Conservation (phyloP, 306 rosid species). For the Parietaria judaica region DNA sequence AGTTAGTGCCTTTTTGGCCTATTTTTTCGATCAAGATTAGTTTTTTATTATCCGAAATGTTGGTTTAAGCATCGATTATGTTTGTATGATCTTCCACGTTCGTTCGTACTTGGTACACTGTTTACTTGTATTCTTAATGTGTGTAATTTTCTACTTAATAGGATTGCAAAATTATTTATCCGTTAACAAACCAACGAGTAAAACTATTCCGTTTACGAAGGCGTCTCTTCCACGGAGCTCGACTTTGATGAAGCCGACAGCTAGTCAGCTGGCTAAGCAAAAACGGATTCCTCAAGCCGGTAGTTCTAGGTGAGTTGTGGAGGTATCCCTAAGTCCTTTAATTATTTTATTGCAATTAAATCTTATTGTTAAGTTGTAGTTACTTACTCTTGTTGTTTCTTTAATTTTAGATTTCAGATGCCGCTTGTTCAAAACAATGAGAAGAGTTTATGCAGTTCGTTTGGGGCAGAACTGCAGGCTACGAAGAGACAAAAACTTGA, state of each 20-base stretch:
- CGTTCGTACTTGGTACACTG: not conserved
- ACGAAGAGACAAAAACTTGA: conserved; percentile 88
- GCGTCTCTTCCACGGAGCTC: conserved; percentile 41
- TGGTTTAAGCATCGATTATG: no score
- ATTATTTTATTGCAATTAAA: no score
- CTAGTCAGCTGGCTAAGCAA: conserved; percentile 91
- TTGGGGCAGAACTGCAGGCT: conserved; percentile 69
- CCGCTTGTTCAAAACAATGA: conserved; percentile 39
- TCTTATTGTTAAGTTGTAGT: no score
- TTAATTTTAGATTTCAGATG: conserved; percentile 51
- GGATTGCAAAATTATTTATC: conserved; percentile 39
- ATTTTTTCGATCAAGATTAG: not conserved
- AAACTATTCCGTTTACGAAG: conserved; percentile 31
- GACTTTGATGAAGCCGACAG: conserved; percentile 92
- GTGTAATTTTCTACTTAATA: conserved; percentile 22
- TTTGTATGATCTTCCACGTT: no score
- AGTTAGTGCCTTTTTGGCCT: not conserved
- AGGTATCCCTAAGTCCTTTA: conserved; percentile 5
- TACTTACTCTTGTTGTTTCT: conserved; percentile 6
- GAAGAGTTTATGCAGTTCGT: conserved; percentile 35
- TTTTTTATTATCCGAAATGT: not conserved
- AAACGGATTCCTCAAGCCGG: conserved; percentile 32
- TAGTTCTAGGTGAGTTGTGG: conserved; percentile 51
- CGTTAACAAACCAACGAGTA: conserved; percentile 23
- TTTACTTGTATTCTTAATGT: not conserved